Evolutionary conservation across 2,329 filamentous ascomycete species (phyloP), one percentile per base, ranked within the genome.

Genomic region (Sarocladium kiliense): DNA sequence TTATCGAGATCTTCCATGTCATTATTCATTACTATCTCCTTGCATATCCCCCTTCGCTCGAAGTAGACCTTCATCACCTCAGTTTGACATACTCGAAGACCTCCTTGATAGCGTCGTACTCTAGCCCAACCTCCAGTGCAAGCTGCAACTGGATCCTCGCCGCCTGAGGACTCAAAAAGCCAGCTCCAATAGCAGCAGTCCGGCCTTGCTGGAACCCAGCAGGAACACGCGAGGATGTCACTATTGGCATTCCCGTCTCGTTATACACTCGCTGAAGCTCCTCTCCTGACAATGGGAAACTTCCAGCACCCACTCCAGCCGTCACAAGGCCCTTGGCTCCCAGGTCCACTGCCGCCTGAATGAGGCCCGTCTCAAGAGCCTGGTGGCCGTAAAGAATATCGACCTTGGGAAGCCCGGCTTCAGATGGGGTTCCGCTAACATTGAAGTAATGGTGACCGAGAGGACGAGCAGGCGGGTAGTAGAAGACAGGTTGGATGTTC

Each of bases 401-500:
- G 27, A 85, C 79, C 56, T 77, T 69, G 1, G 81, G 80, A 25
- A 85, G 71, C 2, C 59, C 61, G 0, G 66, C 68, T 7, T 68
- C 57, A 2, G 63, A 50, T 18, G 50, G 42, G 37, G 56, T 58
- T 3, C 21, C 59, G 36, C 62, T 62, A 44, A 77, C 66, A 61
- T 71, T 69, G 61, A 75, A 80, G 58, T 73, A 66, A 50, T 68
- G 63, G 63, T 76, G 74, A 54, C 76, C 74, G 21, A 76, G 65
- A 12, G 82, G 77, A 41, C 71, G 68, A 2, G 74, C 70, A 0
- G 82, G 72, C 11, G 74, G 72, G 61, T 76, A 86, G 72, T 79
- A 86, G 71, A 85, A 86, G 61, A 79, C 76, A 0, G 83, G 81
- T 36, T 77, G 71, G 56, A 82, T 73, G 61, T 82, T 77, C 61